Base-by-base conservation (phyloP, 148 eudicot genomes). In the Arbutus unedo region DNA sequence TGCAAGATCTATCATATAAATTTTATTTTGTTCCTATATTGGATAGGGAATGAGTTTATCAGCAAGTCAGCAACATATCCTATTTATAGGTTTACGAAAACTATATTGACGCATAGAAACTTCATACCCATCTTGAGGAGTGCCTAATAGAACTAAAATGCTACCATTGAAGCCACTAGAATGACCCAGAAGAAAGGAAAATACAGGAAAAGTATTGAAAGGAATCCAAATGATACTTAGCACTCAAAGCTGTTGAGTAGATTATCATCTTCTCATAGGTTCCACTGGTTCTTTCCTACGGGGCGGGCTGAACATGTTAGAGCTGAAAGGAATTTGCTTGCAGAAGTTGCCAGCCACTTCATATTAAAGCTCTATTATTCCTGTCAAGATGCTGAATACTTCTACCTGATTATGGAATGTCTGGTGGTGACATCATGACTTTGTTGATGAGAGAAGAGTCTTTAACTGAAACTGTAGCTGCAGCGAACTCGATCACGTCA, bases 391-490 rank as follows among this genome's bases (percentile, higher is more conserved):
- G 82, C 91, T 45, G 93, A 93, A 53, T 89, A 88, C 82, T 85
- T 93, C 55, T 93, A 93, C 76, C 87, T 93, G 6, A 86, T 91
- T 59, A 91, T 93, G 94, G 96, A 91, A 70, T 93, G 91, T 82
- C 92, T 86, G 96, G 96, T 86, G 96, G 96, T 68, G 94, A 93
- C 83, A 74, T 93, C 85, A 93, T 93, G 94, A 93, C 92, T 82
- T 86, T 91, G 84, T 89, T 93, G 60, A 93, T 93, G 85, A 84
- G 92, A 81, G 93, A 93, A 85, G 96, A 93, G 85, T 89, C 90
- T 45, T 85, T 93, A 71, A 91, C 94, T 48, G 93, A 91, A 85
- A 83, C 86, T 4, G 94, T 90, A 10, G 96, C 8, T 92, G 96
- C 66, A 72, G 82, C 0, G 94, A 92, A 44, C 85, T 94, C 0